Base-by-base conservation (phyloP, 1,284 basidiomycete genomes). In the Coniferiporia sulphurascens region DNA sequence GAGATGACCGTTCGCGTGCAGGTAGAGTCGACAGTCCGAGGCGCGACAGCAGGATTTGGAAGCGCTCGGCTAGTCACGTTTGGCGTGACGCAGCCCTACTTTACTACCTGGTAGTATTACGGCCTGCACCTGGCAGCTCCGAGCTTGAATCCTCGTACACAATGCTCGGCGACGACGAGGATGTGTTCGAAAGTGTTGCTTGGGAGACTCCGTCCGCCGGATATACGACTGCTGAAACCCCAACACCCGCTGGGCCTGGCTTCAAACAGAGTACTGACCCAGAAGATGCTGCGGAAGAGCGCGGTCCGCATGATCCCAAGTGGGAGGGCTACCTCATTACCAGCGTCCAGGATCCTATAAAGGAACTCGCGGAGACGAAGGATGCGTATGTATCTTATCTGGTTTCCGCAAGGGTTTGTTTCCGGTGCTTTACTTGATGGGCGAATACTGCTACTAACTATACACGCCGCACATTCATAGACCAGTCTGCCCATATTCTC, bases 361-460 rank as follows among this genome's bases (percentile, higher is more conserved):
- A 97, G 73, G 96, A 98, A 74, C 83, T 97, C 52, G 89, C 95
- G 63, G 94, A 95, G 66, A 95, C 93, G 49, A 97, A 96, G 76
- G 95, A 98, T 71, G 89, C 92, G 60, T 98, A 94, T 74, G 93
- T 98, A 57, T 95, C 93, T 49, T 99, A 98, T 73, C 79, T 95
- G 46, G 93, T 99, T 44, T 82, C 86, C 32, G 93, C 93, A 48
- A 89, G 92, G 83, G 95, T 95, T 68, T 64, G 79, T 67, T 27
- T 21, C 17, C 55, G 48, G 58, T 35, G 27, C 27, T 27, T 27
- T 41, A 32, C 52, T 22, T 65, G 60, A 32, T 32, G 41, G 50
- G 13, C 34, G 19, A 4, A 6, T 8, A 17, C 22, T n/a, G n/a
- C 35, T 56, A 19, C 57, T 36, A 15, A 21, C 35, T n/a, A 48